Conservation (phyloP, 345 rosid genomes). For the Brassica carinata region DNA sequence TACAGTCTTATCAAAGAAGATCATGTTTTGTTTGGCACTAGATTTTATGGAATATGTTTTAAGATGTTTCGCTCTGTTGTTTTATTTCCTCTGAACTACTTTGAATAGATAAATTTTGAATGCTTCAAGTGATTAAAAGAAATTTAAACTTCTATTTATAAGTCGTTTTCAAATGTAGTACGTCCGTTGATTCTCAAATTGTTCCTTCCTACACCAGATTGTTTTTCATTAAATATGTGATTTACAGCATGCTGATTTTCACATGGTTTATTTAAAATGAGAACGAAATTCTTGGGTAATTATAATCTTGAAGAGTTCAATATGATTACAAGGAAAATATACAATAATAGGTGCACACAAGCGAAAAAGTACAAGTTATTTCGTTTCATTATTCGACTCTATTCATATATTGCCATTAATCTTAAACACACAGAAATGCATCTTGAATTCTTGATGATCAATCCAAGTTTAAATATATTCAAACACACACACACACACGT, state of each 20-base stretch:
- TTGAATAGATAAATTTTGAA: constrained; percentile 34
- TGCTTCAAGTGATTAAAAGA: background rate
- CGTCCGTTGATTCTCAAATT: background rate
- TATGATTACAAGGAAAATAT: background rate
- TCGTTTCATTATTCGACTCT: background rate
- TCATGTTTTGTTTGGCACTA: constrained; percentile 17
- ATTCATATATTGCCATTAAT: background rate
- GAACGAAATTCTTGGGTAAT: background rate
- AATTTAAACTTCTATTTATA: background rate
- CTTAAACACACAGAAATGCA: background rate
- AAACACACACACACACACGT: background rate
- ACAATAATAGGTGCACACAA: background rate
- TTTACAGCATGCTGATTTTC: background rate
- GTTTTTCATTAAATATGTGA: background rate
- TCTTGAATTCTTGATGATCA: background rate
- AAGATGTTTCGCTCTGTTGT: constrained; percentile 28
- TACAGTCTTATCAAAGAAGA: constrained; percentile 6
- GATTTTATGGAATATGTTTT: constrained; percentile 20
- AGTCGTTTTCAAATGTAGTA: background rate
- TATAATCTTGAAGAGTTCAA: background rate
- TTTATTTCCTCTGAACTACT: constrained; percentile 19
- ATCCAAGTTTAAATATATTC: background rate
- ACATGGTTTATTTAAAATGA: background rate
- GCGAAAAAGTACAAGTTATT: background rate
- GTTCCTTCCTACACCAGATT: background rate